Percentiles rank a stretch among this genome's conserved stretches.
Evolutionary conservation across 2,329 filamentous ascomycete species (phyloP).

Genomic region (Coniochaeta sp.): DNA sequence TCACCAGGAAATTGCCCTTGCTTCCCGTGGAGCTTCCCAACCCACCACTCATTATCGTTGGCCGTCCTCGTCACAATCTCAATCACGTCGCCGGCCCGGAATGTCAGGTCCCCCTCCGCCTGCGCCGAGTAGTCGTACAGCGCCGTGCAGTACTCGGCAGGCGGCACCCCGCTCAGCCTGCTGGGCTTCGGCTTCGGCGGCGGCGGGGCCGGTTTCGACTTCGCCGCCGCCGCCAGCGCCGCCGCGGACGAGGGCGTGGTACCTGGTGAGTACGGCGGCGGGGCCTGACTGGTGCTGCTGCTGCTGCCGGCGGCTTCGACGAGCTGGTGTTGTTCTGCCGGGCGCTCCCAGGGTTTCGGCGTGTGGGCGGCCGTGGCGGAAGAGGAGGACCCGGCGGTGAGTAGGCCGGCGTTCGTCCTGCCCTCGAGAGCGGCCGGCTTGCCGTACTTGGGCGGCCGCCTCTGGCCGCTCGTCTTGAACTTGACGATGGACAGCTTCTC

Average conservation of each 20-base stretch:
- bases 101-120: slow-evolving; percentile 88
- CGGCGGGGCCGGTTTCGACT: slow-evolving; percentile 49
- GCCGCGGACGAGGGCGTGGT: slow-evolving; percentile 19
- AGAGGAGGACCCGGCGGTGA: slow-evolving; percentile 40
- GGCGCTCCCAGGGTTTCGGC: not conserved
- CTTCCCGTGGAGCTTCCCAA: slow-evolving; percentile 68
- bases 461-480: slow-evolving; percentile 81
- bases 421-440: slow-evolving; percentile 49
- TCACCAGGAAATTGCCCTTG: slow-evolving; percentile 92
- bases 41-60: slow-evolving; percentile 98
- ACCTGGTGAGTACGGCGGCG: slow-evolving; percentile 62
- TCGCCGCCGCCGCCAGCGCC: slow-evolving; percentile 37
- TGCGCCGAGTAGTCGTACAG: slow-evolving; percentile 96
- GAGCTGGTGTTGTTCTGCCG: slow-evolving; percentile 14
- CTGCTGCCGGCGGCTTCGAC: slow-evolving; percentile 29
- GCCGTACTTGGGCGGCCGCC: slow-evolving; percentile 50
- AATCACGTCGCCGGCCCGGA: slow-evolving; percentile 80
- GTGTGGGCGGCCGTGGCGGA: slow-evolving; percentile 7
- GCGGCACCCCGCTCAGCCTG: slow-evolving; percentile 56
- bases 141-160: slow-evolving; percentile 75
- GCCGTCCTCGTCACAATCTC: slow-evolving; percentile 77
- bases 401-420: slow-evolving; percentile 38
- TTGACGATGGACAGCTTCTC: slow-evolving; percentile 80
- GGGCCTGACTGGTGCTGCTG: slow-evolving; percentile 48
- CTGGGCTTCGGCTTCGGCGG: slow-evolving; percentile 57